phyloP scores from a whole-genome alignment of 2,329 filamentous ascomycete genomes.

The Paradendryphiella salina region DNA sequence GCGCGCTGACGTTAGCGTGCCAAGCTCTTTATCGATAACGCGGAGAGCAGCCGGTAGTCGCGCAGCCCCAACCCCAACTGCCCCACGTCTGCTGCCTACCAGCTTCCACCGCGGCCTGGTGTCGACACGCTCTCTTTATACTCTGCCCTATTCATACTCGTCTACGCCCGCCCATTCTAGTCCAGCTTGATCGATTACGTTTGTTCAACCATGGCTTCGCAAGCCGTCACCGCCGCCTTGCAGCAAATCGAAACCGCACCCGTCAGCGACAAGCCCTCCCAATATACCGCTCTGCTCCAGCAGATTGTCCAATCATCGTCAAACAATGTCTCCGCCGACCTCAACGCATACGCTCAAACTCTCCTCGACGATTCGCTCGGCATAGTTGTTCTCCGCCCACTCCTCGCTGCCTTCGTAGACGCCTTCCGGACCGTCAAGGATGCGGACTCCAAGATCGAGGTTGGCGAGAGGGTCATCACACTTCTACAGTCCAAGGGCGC shows the following conservation, averaged over 20 bases:
- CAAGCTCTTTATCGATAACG: conserved; percentile 27
- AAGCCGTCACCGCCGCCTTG: conserved; percentile 54
- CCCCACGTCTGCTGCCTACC: conserved; percentile 18
- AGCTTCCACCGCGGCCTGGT: background rate
- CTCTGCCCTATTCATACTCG: background rate
- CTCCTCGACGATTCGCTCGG: conserved; percentile 71
- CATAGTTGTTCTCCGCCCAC: conserved; percentile 72
- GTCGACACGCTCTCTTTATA: background rate
- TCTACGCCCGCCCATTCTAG: background rate
- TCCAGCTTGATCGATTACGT: background rate
- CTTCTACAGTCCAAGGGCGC: conserved; percentile 68
- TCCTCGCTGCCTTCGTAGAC: conserved; percentile 68
- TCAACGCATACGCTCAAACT: conserved; percentile 68
- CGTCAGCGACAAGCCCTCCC: conserved; percentile 56
- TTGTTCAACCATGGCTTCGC: conserved; percentile 52
- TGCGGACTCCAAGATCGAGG: conserved; percentile 70
- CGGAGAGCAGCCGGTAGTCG: conserved; percentile 5
- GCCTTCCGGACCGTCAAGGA: conserved; percentile 64
- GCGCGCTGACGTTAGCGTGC: conserved; percentile 25
- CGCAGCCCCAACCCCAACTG: conserved; percentile 2
- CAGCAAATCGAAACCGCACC: conserved; percentile 55
- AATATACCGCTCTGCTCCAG: conserved; percentile 62
- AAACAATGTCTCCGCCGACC: conserved; percentile 59
- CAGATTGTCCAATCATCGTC: conserved; percentile 56
- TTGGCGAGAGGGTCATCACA: conserved; percentile 72